phyloP scores from a whole-genome alignment of 352 stramenopile species.

The Pythium monospermum region DNA sequence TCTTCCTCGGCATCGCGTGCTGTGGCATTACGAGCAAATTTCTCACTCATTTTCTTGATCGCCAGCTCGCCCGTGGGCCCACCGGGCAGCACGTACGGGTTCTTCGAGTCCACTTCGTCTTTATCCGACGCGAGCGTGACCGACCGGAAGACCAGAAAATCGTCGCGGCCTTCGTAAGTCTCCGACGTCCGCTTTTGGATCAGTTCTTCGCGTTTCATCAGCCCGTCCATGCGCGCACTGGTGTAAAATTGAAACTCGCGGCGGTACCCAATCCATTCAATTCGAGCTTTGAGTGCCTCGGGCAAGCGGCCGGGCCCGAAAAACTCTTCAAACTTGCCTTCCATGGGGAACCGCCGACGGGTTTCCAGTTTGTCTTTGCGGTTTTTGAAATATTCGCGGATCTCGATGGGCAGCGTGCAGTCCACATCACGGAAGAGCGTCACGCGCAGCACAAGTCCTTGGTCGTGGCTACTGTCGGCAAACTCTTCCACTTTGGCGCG shows the following conservation, averaged over 20 bases:
- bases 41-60: constrained; percentile 94
- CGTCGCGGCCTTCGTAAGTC: constrained; percentile 79
- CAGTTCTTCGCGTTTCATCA: constrained; percentile 80
- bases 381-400: constrained; percentile 91
- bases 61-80: constrained; percentile 65
- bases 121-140: constrained; percentile 76
- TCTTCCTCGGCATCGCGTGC: constrained; percentile 60
- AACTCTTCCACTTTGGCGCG: constrained; percentile 93
- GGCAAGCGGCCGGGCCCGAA: constrained; percentile 69
- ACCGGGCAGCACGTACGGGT: constrained; percentile 71
- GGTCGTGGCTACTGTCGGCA: constrained; percentile 80
- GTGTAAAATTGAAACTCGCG: constrained; percentile 91
- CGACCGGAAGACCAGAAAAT: constrained; percentile 80
- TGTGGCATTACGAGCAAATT: constrained; percentile 68
- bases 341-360: constrained; percentile 72
- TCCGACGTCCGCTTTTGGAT: constrained; percentile 88
- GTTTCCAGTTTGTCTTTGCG: constrained; percentile 86
- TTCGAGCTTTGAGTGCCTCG: constrained; percentile 69
- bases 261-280: constrained; percentile 84
- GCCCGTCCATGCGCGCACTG: constrained; percentile 82
- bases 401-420: constrained; percentile 80
- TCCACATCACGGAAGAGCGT: constrained; percentile 77
- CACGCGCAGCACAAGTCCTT: constrained; percentile 84
- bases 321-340: constrained; percentile 83
- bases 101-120: constrained; percentile 72